Conservation (phyloP, 2,329 filamentous ascomycete genomes). For the Colletotrichum siamense region DNA sequence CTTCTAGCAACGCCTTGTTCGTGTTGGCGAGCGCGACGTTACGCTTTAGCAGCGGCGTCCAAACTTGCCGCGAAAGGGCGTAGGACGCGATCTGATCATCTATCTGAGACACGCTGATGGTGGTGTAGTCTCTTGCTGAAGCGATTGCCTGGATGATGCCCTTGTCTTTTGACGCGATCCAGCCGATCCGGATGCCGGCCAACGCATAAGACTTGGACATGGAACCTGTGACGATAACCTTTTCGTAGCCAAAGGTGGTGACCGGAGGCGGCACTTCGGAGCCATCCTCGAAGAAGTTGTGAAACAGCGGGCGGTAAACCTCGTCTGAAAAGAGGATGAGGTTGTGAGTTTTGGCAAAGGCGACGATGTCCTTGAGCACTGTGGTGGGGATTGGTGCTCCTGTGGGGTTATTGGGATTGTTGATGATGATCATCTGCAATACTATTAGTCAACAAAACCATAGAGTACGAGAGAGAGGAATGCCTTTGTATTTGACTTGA, state of each 20-base stretch:
- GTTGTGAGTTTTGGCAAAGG: conserved; percentile 64
- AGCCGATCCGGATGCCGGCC: conserved; percentile 82
- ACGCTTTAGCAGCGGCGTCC: conserved; percentile 52
- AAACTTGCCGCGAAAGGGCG: conserved; percentile 63
- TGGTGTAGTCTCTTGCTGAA: conserved; percentile 78
- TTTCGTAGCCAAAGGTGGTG: conserved; percentile 74
- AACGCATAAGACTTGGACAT: conserved; percentile 87
- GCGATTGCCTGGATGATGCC: conserved; percentile 69
- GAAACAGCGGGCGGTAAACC: conserved; percentile 85
- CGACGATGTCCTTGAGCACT: conserved; percentile 65
- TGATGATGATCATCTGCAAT: conserved; percentile 54
- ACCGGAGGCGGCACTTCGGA: conserved; percentile 67
- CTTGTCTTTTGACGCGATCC: conserved; percentile 72
- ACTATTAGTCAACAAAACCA: background rate
- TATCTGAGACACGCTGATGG: conserved; percentile 83
- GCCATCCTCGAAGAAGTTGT: conserved; percentile 58
- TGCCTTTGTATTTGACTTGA: conserved; percentile 72
- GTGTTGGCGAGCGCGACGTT: conserved; percentile 70
- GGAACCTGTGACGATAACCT: conserved; percentile 76
- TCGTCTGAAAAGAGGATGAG: conserved; percentile 79
- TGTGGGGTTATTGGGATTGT: conserved; percentile 86
- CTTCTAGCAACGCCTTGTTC: conserved; percentile 71
- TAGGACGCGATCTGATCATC: conserved; percentile 81
- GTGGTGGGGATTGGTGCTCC: conserved; percentile 71
- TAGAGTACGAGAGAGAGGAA: conserved; percentile 34